A percentile compares a stretch with the other conserved stretches of the same genome.
Conservation (phyloP, 179 eudicot genomes). For the Silene coronaria region DNA sequence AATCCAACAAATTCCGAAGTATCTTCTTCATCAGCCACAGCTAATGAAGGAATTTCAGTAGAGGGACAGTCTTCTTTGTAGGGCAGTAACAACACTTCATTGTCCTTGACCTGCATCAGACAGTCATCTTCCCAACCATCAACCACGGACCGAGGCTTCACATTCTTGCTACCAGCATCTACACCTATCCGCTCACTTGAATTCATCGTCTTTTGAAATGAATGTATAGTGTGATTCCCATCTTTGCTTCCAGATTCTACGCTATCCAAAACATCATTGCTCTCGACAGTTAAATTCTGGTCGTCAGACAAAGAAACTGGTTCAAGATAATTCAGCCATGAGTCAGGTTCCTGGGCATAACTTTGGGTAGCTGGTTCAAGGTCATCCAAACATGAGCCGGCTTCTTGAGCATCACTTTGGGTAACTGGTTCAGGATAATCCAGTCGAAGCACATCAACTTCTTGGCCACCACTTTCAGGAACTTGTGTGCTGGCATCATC, state of each 20-base stretch:
- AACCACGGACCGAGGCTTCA: constrained; percentile 21
- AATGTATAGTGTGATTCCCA: constrained; percentile 20
- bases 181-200: constrained; percentile 20
- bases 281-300: constrained; percentile 20
- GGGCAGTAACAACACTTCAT: constrained; percentile 59
- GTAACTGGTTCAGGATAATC: constrained; percentile 32
- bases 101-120: constrained; percentile 41
- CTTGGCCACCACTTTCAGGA: constrained; percentile 15
- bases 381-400: constrained; percentile 22
- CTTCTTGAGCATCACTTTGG: constrained; percentile 15
- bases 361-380: constrained; percentile 29
- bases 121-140: constrained; percentile 43
- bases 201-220: constrained; percentile 20
- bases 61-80: constrained; percentile 44
- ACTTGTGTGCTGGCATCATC: constrained; percentile 20
- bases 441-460: constrained; percentile 23
- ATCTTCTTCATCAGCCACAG: constrained; percentile 48
- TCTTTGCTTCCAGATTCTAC: constrained; percentile 29
- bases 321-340: constrained; percentile 31
- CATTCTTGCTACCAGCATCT: constrained; percentile 19
- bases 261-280: constrained; percentile 16
- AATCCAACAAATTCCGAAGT: constrained; percentile 59
- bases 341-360: constrained; percentile 8
- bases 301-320: constrained; percentile 23
- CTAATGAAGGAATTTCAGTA: constrained; percentile 36